Percentiles rank a stretch among this genome's conserved stretches.
phyloP scores from a whole-genome alignment of 2,329 filamentous ascomycete species.

The Alternaria sp. region DNA sequence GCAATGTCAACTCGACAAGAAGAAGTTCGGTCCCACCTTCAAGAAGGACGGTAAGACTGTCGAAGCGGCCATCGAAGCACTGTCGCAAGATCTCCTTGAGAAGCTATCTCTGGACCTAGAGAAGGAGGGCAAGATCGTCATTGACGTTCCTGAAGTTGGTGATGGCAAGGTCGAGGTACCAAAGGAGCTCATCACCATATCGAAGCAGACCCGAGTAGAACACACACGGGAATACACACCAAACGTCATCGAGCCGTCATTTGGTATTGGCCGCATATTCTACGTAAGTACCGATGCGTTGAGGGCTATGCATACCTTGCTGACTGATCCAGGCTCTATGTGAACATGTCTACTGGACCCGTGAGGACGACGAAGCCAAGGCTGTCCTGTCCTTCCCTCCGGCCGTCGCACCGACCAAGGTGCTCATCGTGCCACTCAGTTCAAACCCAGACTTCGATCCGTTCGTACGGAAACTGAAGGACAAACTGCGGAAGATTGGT shows the following conservation, averaged over 20 bases:
- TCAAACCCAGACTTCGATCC: constrained; percentile 81
- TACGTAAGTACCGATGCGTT: constrained; percentile 60
- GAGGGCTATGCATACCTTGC: neutral
- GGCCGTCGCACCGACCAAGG: constrained; percentile 89
- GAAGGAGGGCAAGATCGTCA: constrained; percentile 74
- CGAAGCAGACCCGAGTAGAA: constrained; percentile 81
- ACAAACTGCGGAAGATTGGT: constrained; percentile 75
- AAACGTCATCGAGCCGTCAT: constrained; percentile 96
- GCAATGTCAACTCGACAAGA: constrained; percentile 87
- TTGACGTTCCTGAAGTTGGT: constrained; percentile 73
- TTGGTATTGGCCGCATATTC: constrained; percentile 93
- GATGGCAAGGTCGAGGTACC: constrained; percentile 79
- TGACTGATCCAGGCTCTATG: constrained; percentile 76
- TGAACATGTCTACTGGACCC: constrained; percentile 95
- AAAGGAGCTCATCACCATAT: constrained; percentile 81
- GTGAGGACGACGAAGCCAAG: constrained; percentile 81
- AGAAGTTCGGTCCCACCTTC: constrained; percentile 93
- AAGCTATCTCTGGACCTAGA: constrained; percentile 76
- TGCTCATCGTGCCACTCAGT: constrained; percentile 88
- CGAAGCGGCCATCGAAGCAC: constrained; percentile 76
- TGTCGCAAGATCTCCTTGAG: constrained; percentile 82
- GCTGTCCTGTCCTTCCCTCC: constrained; percentile 79
- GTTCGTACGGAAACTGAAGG: constrained; percentile 73
- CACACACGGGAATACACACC: constrained; percentile 90
- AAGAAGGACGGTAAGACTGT: constrained; percentile 88